A percentile compares a stretch with the other conserved stretches of the same genome.
These are phyloP conservation scores for Theobroma grandiflorum DNA, from an alignment of 441 rosid species.

Conservation along the genomic window DNA sequence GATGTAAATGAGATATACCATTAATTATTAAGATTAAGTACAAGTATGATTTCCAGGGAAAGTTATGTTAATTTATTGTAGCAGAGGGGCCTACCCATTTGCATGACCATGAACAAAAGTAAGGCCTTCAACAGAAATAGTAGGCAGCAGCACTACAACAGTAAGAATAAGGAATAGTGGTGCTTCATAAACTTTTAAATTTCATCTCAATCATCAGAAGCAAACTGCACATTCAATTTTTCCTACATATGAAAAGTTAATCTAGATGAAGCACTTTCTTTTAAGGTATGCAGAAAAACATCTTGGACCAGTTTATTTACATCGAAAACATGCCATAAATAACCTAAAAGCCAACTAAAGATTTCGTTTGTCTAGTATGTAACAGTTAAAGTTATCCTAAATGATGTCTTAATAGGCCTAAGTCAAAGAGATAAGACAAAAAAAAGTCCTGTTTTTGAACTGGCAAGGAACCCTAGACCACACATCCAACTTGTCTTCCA, in stretches of 20 bases:
- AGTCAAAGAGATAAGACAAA: not conserved
- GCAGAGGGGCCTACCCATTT: not conserved
- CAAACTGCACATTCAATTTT: not conserved
- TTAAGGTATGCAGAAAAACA: not conserved
- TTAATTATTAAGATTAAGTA: not conserved
- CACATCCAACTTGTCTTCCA: not conserved
- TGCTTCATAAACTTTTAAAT: not conserved
- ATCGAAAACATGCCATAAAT: not conserved
- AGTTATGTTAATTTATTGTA: not conserved
- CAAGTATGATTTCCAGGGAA: not conserved
- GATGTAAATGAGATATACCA: not conserved
- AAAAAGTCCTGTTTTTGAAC: not conserved
- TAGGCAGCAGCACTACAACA: not conserved
- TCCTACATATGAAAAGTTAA: not conserved
- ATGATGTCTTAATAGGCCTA: not conserved
- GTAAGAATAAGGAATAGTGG: not conserved
- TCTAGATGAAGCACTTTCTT: not conserved
- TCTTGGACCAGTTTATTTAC: not conserved
- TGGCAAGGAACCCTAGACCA: not conserved
- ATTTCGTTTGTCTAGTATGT: not conserved
- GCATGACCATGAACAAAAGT: not conserved
- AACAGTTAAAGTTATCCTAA: not conserved
- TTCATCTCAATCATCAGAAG: not conserved
- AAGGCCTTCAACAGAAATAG: not conserved
- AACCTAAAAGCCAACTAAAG: not conserved